Conservation (phyloP, 371 early-diverging fungal species). For the Rhizopus delemar region DNA sequence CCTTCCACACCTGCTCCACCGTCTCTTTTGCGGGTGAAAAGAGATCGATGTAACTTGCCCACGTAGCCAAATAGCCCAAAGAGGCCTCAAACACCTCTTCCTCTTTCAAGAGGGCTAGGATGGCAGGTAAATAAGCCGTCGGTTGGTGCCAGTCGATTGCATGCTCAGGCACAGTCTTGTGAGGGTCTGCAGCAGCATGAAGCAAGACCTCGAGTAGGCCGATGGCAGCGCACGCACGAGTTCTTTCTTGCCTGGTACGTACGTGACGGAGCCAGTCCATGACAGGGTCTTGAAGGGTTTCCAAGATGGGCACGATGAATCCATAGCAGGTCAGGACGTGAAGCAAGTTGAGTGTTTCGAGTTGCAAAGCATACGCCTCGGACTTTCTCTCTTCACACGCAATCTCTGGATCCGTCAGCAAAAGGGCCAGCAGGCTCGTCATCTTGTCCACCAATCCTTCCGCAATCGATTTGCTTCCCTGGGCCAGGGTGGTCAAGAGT, state of each 20-base stretch:
- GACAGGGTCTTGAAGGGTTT: conserved; percentile 45
- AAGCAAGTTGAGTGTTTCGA: conserved; percentile 49
- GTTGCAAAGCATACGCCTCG: conserved; percentile 47
- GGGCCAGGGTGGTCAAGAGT: conserved; percentile 45
- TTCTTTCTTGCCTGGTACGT: conserved; percentile 7
- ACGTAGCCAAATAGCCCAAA: conserved; percentile 53
- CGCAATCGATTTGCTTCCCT: conserved; percentile 50
- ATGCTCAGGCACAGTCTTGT: conserved; percentile 55
- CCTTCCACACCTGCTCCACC: conserved; percentile 27
- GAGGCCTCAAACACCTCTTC: conserved; percentile 26
- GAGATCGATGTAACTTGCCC: conserved; percentile 43
- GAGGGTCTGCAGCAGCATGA: conserved; percentile 59
- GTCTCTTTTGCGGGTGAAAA: conserved; percentile 32
- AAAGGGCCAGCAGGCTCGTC: conserved; percentile 38
- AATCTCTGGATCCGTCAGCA: conserved; percentile 45
- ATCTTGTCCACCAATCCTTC: conserved; percentile 42
- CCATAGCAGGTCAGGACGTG: conserved; percentile 56
- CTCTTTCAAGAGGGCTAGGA: conserved; percentile 27
- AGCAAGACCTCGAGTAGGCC: conserved; percentile 35
- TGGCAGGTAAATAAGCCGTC: conserved; percentile 43
- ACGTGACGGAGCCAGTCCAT: conserved; percentile 45
- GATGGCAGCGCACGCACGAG: conserved; percentile 28
- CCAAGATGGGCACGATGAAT: conserved; percentile 41
- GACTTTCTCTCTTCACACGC: conserved; percentile 25
- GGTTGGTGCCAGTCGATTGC: conserved; percentile 64